phyloP scores from a whole-genome alignment of 805 yeast species.

The Schwanniomyces polymorphus region DNA sequence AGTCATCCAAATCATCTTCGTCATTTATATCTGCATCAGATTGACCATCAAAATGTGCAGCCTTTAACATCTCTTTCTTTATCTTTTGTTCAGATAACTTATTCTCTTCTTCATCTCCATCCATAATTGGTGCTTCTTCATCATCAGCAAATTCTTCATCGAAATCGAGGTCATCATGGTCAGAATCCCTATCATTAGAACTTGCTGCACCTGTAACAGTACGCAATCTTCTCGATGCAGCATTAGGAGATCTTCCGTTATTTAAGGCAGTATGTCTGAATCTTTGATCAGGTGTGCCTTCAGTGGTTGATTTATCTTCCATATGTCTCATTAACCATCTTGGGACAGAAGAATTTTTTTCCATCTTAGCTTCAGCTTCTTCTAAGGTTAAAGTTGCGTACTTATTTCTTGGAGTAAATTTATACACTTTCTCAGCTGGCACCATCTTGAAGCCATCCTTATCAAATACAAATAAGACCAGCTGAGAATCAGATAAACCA shows the following conservation, averaged over 20 bases:
- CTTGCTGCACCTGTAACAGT: slow-evolving; percentile 44
- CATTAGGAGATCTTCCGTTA: slow-evolving; percentile 3
- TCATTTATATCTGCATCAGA: slow-evolving; percentile 59
- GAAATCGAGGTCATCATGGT: slow-evolving; percentile 88
- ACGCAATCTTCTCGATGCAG: slow-evolving; percentile 23
- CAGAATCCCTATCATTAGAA: slow-evolving; percentile 60
- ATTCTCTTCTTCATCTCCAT: slow-evolving; percentile 93
- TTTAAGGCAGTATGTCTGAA: slow-evolving; percentile 30
- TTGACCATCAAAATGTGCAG: slow-evolving; percentile 70
- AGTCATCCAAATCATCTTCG: slow-evolving; percentile 66
- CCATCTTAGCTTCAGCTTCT: slow-evolving; percentile 96
- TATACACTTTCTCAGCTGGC: slow-evolving; percentile 92
- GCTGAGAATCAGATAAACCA: slow-evolving; percentile 75
- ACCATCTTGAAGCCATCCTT: slow-evolving; percentile 88
- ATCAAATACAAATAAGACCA: slow-evolving; percentile 79
- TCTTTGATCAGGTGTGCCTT: slow-evolving; percentile 49
- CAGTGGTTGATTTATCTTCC: slow-evolving; percentile 51
- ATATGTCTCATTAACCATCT: slow-evolving; percentile 96
- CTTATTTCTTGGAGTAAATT: slow-evolving; percentile 89
- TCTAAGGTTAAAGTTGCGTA: slow-evolving; percentile 92
- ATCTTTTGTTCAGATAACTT: slow-evolving; percentile 83
- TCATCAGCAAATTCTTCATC: slow-evolving; percentile 98
- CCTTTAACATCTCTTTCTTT: slow-evolving; percentile 81
- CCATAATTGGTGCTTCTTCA: slow-evolving; percentile 97
- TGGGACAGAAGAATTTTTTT: slow-evolving; percentile 71